Evolutionary conservation across 495 filamentous ascomycete genomes (phyloP), one percentile per base, ranked within the genome.

Genomic region (Penicillium dipodomyicola): DNA sequence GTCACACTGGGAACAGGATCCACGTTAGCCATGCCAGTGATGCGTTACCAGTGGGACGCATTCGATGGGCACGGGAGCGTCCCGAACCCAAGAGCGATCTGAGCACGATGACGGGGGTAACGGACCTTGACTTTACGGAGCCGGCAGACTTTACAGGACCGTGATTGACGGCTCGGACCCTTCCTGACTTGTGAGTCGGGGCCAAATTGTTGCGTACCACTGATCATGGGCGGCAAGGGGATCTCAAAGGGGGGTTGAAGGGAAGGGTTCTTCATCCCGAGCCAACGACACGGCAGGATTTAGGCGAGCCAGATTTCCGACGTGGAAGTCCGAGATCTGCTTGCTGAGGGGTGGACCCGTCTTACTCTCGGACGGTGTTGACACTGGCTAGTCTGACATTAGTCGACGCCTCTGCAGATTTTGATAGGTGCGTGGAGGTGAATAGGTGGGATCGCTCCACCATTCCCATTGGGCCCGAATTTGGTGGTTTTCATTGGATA

Each of bases 71-170:
- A 30, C 56, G 52, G 59, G 49, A 57, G 27, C 50, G 63, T 52
- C 46, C 65, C 55, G 65, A 49, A 53, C 56, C 59, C 42, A 42
- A 27, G 22, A 42, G 56, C 44, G 65, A 68, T 67, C 65, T 64
- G 64, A 69, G 61, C 65, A 63, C 58, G 43, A 48, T 40, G 33
- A 37, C 33, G 35, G 20, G 14, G 14, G 22, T 37, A 40, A 64
- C 72, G 32, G 54, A 78, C 75, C 71, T 76, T 77, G 64, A 78
- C 75, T 63, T 78, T 78, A 50, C 75, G 73, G 59, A 66, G 53
- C 47, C 75, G 69, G 48, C 75, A 78, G 56, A 78, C 74, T 54
- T 71, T 75, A 56, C 75, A 78, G 59, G 75, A 77, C 22, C 72
- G 72, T 45, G 69, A 73, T 62, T 77, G 75, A 42, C 75, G 71